phyloP scores from a whole-genome alignment of 2,329 filamentous ascomycete species.

The Elsinoe necatrix region DNA sequence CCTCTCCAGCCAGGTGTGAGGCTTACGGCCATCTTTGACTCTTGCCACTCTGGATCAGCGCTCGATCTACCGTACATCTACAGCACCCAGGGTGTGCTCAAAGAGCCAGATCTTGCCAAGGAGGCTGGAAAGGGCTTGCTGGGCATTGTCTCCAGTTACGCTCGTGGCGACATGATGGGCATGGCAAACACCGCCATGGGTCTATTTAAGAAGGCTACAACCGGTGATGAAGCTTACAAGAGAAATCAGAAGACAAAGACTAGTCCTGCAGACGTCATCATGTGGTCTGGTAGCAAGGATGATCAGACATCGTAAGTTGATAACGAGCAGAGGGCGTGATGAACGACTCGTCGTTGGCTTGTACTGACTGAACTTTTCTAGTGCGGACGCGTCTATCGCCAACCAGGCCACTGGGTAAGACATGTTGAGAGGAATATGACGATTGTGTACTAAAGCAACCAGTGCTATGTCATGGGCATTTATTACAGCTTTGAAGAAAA shows the following conservation, averaged over 20 bases:
- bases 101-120: slow-evolving; percentile 73
- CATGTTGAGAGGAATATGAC: background rate
- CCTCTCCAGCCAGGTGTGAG: slow-evolving; percentile 75
- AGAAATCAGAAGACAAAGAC: slow-evolving; percentile 82
- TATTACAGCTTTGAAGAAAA: slow-evolving; percentile 81
- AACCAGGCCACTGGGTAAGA: slow-evolving; percentile 69
- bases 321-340: background rate
- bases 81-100: slow-evolving; percentile 70
- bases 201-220: slow-evolving; percentile 79
- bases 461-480: slow-evolving; percentile 95
- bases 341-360: background rate
- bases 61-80: slow-evolving; percentile 73
- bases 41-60: slow-evolving; percentile 69
- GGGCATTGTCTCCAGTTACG: slow-evolving; percentile 66
- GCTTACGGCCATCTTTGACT: slow-evolving; percentile 72
- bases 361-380: slow-evolving; percentile 31
- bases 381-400: slow-evolving; percentile 80
- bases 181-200: slow-evolving; percentile 73
- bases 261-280: slow-evolving; percentile 87
- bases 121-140: slow-evolving; percentile 67
- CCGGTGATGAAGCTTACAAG: slow-evolving; percentile 69
- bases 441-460: background rate
- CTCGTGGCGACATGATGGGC: slow-evolving; percentile 71
- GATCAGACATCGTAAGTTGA: slow-evolving; percentile 78
- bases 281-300: slow-evolving; percentile 97